phyloP scores from a whole-genome alignment of 306 rosid species.

The Argentina anserina region DNA sequence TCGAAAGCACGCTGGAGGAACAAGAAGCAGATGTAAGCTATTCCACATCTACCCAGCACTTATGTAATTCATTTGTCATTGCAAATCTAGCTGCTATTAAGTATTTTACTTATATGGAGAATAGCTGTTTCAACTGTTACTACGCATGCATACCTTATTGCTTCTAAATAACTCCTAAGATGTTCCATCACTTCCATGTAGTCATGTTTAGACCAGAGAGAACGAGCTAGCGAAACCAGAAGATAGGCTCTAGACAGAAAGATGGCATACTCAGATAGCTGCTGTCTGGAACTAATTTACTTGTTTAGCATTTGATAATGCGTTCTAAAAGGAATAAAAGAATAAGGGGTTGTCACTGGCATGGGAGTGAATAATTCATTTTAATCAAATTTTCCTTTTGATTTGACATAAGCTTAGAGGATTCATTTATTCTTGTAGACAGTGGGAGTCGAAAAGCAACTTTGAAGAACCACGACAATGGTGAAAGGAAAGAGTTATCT shows the following conservation, averaged over 20 bases:
- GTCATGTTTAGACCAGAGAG: neutral
- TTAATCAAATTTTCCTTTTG: neutral
- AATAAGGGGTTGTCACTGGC: neutral
- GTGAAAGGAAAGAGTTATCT: constrained; percentile 27
- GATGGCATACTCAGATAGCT: neutral
- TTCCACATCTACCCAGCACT: neutral
- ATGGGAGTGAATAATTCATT: neutral
- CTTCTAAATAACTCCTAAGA: neutral
- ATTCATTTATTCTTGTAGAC: constrained; percentile 22
- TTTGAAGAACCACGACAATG: constrained; percentile 1
- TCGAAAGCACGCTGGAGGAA: constrained; percentile 42
- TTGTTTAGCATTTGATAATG: neutral
- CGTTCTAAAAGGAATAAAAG: neutral
- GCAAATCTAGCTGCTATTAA: neutral
- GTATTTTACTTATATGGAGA: neutral
- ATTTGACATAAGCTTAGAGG: neutral
- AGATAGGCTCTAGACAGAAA: neutral
- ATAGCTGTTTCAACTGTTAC: neutral
- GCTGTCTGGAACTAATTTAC: neutral
- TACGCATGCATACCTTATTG: neutral
- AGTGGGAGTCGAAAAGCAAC: constrained; percentile 20
- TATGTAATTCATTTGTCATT: neutral
- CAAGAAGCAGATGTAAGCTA: constrained; percentile 42
- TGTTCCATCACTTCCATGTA: neutral
- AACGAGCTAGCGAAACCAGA: neutral